Conservation (phyloP, 306 rosid genomes). For the Argentina anserina region DNA sequence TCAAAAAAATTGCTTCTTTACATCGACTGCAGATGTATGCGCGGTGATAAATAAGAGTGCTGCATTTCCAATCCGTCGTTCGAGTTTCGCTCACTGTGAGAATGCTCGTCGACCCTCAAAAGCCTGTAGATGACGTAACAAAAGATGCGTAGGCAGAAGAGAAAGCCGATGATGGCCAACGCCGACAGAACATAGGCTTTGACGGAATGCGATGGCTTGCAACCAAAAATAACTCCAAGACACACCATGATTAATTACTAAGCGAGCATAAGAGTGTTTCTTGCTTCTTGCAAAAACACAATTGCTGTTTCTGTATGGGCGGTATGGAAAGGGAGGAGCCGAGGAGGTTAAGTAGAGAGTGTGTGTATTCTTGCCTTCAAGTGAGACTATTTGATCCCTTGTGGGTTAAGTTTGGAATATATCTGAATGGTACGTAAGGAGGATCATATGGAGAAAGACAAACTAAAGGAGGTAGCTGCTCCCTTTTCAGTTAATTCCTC, state of each 20-base stretch:
- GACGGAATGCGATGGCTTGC: conserved; percentile 28
- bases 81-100: neutral
- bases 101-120: conserved; percentile 9
- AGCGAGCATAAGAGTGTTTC: neutral
- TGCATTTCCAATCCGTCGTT: conserved; percentile 22
- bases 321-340: no score
- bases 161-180: conserved; percentile 35
- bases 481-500: neutral
- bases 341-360: no score
- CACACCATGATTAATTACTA: conserved; percentile 40
- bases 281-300: no score
- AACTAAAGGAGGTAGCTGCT: neutral
- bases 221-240: conserved; percentile 29
- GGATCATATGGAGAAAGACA: conserved; percentile 1
- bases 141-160: conserved; percentile 31
- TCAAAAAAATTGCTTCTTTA: no score
- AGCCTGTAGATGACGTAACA: conserved; percentile 21
- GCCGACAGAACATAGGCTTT: conserved; percentile 30
- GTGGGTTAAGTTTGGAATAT: conserved; percentile 25
- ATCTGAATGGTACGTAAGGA: neutral
- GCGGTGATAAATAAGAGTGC: neutral
- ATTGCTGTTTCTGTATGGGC: no score
- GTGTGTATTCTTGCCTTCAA: conserved; percentile 35
- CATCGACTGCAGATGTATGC: neutral
- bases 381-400: conserved; percentile 23